Evolutionary conservation across 805 yeast species (phyloP).

Genomic region (Starmerella sirachaensis): DNA sequence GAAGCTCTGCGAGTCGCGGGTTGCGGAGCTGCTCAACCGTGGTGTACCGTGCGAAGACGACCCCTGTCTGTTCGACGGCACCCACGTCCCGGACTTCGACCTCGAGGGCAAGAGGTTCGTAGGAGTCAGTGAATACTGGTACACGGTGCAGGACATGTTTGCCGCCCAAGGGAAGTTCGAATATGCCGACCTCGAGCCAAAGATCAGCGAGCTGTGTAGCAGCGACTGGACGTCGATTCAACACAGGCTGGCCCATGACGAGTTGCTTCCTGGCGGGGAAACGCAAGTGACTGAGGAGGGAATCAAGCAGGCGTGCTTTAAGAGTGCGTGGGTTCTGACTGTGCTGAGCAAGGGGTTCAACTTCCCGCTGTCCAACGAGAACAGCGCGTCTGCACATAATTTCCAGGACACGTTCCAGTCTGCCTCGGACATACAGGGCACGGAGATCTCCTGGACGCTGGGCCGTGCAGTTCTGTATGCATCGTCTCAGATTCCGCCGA

Average conservation of each 20-base stretch:
- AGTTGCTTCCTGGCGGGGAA: constrained; percentile 35
- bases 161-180: constrained; percentile 82
- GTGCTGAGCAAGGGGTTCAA: constrained; percentile 86
- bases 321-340: constrained; percentile 87
- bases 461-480: constrained; percentile 81
- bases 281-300: constrained; percentile 39
- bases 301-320: constrained; percentile 73
- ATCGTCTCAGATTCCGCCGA: constrained; percentile 44
- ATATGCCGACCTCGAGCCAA: constrained; percentile 52
- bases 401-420: constrained; percentile 60
- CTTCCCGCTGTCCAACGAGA: constrained; percentile 41
- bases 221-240: constrained; percentile 51
- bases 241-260: constrained; percentile 40
- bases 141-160: constrained; percentile 85
- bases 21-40: constrained; percentile 59
- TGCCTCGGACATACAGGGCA: constrained; percentile 66
- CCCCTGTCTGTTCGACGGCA: constrained; percentile 91
- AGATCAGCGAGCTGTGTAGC: constrained; percentile 62
- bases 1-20: constrained; percentile 49
- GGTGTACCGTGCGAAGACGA: constrained; percentile 72
- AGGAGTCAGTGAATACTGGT: constrained; percentile 96
- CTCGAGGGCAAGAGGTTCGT: constrained; percentile 70
- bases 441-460: constrained; percentile 88
- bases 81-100: constrained; percentile 82
- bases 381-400: constrained; percentile 26